phyloP scores from a whole-genome alignment of 2,329 filamentous ascomycete species.

The Talaromyces sp. region DNA sequence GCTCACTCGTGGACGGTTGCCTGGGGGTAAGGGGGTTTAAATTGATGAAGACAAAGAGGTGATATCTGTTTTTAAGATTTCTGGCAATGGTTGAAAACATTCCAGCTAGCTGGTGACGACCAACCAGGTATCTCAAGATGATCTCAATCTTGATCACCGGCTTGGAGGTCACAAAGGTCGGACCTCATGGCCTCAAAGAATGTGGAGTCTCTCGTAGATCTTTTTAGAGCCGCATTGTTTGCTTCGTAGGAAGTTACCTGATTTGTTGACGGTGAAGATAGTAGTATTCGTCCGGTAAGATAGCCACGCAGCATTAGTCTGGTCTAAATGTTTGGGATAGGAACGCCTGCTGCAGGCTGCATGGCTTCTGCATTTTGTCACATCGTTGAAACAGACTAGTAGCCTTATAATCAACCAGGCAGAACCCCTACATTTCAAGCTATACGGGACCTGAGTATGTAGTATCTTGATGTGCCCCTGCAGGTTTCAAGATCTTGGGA shows the following conservation, averaged over 20 bases:
- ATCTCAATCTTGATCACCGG: not conserved
- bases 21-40: not conserved
- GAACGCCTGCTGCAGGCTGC: slow-evolving; percentile 1
- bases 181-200: not conserved
- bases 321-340: not conserved
- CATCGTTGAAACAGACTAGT: not conserved
- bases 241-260: not conserved
- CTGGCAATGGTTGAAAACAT: not conserved
- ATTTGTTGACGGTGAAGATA: not conserved
- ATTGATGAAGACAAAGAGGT: not conserved
- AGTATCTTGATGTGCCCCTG: not conserved
- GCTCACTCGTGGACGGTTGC: not conserved
- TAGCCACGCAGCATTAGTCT: not conserved
- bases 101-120: slow-evolving; percentile 1
- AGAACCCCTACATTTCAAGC: not conserved
- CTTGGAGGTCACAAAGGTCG: not conserved
- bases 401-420: not conserved
- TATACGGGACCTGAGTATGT: not conserved
- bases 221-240: not conserved
- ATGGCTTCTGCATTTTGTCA: not conserved
- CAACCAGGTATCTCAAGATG: not conserved
- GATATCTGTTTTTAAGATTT: not conserved
- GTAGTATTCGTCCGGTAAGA: not conserved
- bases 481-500: not conserved
- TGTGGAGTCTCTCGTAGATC: not conserved